A percentile compares a stretch with the other conserved stretches of the same genome.
Evolutionary conservation across 2,329 filamentous ascomycete species (phyloP).

Genomic region (Colletotrichum cereale): DNA sequence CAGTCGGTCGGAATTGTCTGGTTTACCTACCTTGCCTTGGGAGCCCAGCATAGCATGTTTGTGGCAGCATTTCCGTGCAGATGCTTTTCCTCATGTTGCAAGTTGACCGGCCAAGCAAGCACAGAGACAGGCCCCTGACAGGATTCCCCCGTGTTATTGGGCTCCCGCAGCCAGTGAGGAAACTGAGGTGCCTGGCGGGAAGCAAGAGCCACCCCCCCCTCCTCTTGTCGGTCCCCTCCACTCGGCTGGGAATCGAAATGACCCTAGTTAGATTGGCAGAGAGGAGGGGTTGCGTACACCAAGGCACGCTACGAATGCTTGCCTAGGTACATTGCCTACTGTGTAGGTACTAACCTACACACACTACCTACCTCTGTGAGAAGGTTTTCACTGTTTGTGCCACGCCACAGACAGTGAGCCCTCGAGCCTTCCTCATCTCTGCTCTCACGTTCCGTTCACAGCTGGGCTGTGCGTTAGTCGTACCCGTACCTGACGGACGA

Average conservation of each 20-base stretch:
- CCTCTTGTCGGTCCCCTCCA: conserved; percentile 13
- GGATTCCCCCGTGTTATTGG: conserved; percentile 10
- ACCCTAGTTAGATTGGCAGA: conserved; percentile 13
- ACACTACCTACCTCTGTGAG: neutral
- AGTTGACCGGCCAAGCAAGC: conserved; percentile 1
- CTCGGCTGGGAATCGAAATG: conserved; percentile 14
- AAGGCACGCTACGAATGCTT: no score
- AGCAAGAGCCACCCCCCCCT: neutral
- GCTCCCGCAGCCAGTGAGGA: conserved; percentile 26
- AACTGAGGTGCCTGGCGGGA: conserved; percentile 21
- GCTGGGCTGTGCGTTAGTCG: conserved; percentile 15
- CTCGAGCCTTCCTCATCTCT: conserved; percentile 10
- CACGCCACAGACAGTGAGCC: conserved; percentile 29
- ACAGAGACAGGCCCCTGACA: conserved; percentile 21
- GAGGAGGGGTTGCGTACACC: neutral
- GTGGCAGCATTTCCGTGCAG: neutral
- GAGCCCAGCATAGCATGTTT: neutral
- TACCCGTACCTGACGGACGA: neutral
- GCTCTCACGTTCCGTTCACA: conserved; percentile 1
- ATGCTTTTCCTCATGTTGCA: neutral
- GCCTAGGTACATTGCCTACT: no score
- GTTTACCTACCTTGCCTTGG: neutral
- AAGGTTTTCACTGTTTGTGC: conserved; percentile 31
- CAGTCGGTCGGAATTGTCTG: neutral
- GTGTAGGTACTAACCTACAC: no score